Conservation (phyloP, 768 basidiomycete genomes). For the Auriscalpium microsporum region DNA sequence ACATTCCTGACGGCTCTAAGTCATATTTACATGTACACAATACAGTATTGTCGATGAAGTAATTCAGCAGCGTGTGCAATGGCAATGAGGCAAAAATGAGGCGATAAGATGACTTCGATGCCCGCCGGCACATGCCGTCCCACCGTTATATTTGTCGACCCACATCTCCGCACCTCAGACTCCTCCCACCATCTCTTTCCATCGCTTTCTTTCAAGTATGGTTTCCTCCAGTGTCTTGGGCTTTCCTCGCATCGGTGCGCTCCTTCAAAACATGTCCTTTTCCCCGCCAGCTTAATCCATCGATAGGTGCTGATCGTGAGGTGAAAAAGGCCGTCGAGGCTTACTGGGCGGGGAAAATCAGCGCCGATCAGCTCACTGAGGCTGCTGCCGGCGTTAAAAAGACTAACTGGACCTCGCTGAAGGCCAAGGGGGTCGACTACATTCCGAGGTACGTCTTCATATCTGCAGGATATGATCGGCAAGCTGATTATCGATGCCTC, state of each 20-base stretch:
- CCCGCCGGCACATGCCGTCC: constrained; percentile 9
- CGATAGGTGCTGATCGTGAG: constrained; percentile 82
- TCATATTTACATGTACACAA: too few species aligned
- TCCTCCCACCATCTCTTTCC: constrained; percentile 13
- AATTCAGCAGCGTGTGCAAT: too few species aligned
- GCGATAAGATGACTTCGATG: too few species aligned
- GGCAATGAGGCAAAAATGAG: too few species aligned
- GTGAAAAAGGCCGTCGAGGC: constrained; percentile 97
- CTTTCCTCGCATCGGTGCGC: constrained; percentile 82
- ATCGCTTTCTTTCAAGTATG: constrained; percentile 36
- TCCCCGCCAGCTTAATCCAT: not conserved
- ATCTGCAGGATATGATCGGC: constrained; percentile 13
- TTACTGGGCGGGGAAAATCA: constrained; percentile 92
- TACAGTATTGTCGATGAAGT: too few species aligned
- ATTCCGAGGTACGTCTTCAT: constrained; percentile 69
- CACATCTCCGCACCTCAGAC: constrained; percentile 6
- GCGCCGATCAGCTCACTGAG: constrained; percentile 82
- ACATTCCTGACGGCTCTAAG: too few species aligned
- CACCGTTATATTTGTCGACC: not conserved
- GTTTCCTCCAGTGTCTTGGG: constrained; percentile 82
- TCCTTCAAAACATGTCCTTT: not conserved
- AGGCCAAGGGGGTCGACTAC: constrained; percentile 78
- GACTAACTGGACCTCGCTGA: constrained; percentile 79
- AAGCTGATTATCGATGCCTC: constrained; percentile 5
- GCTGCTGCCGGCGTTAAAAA: constrained; percentile 83